Percentiles rank a stretch among this genome's conserved stretches.
Evolutionary conservation across 129 eudicot species (phyloP).

Genomic region (Escallonia rubra): DNA sequence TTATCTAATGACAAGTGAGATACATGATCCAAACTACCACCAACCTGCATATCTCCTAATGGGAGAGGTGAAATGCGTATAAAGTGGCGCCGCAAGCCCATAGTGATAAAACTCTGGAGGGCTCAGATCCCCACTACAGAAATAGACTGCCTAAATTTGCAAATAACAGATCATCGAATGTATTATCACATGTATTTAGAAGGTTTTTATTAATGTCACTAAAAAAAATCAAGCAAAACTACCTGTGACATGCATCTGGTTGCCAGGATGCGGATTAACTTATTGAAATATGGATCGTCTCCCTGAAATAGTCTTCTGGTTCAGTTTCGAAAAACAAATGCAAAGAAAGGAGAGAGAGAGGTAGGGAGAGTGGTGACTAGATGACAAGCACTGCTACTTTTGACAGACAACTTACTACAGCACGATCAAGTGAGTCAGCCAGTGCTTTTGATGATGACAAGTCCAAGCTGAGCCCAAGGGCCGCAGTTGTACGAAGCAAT

Average conservation of each 20-base stretch:
- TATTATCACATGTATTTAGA: too few species aligned
- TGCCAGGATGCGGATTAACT: constrained; percentile 89
- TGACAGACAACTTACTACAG: constrained; percentile 51
- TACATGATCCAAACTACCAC: neutral
- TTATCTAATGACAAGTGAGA: neutral
- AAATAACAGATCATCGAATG: neutral
- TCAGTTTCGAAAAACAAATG: neutral
- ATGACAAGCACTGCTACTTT: neutral
- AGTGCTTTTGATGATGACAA: constrained; percentile 91
- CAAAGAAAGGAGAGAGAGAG: neutral
- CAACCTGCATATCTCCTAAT: constrained; percentile 97
- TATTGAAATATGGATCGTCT: constrained; percentile 88
- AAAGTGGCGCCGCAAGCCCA: constrained; percentile 88
- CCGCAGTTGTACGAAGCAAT: constrained; percentile 82
- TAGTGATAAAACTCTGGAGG: constrained; percentile 91
- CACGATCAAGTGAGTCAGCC: constrained; percentile 97
- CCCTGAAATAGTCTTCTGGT: constrained; percentile 42
- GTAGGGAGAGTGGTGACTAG: neutral
- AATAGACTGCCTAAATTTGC: constrained; percentile 82
- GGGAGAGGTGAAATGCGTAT: constrained; percentile 97
- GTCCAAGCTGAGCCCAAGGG: constrained; percentile 80
- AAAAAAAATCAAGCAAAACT: neutral
- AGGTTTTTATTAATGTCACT: too few species aligned
- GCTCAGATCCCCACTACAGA: constrained; percentile 95
- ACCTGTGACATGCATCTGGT: constrained; percentile 99